Conservation (phyloP, 371 early-diverging fungal species). For the Batkoa obscura region DNA sequence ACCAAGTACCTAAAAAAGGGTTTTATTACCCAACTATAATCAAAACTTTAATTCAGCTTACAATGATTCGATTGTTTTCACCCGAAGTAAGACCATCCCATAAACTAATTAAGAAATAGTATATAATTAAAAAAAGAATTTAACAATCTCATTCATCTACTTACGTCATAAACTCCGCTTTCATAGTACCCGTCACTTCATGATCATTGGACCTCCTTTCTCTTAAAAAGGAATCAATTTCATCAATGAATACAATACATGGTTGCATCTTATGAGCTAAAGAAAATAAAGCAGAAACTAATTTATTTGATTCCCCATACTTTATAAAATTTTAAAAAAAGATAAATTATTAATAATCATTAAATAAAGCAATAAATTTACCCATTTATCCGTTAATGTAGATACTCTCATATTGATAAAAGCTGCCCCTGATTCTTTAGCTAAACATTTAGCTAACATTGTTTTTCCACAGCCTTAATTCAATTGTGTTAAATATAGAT, state of each 20-base stretch:
- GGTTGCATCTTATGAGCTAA: constrained; percentile 88
- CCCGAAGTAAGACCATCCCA: constrained; percentile 92
- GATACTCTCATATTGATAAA: constrained; percentile 89
- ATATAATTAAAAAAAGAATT: background rate
- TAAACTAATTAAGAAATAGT: constrained; percentile 18
- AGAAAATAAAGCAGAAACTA: constrained; percentile 79
- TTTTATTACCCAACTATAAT: background rate
- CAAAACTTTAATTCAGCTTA: constrained; percentile 8
- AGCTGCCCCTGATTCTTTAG: constrained; percentile 84
- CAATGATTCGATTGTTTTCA: constrained; percentile 54
- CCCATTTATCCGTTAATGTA: constrained; percentile 90
- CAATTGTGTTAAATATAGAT: background rate
- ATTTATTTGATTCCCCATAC: constrained; percentile 92
- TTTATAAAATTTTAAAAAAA: constrained; percentile 2
- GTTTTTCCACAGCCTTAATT: constrained; percentile 79
- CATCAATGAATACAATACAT: constrained; percentile 92
- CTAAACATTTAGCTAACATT: constrained; percentile 93
- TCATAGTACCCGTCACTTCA: constrained; percentile 93
- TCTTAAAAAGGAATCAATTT: constrained; percentile 90
- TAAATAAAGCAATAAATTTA: constrained; percentile 1
- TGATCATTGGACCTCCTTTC: constrained; percentile 81
- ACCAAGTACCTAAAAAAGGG: constrained; percentile 34
- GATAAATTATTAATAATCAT: background rate
- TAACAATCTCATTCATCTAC: background rate
- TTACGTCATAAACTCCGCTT: constrained; percentile 90